Percentiles rank a stretch among this genome's conserved stretches.
Conservation (phyloP, 2,329 filamentous ascomycete genomes). For the Corinectria fuckeliana region DNA sequence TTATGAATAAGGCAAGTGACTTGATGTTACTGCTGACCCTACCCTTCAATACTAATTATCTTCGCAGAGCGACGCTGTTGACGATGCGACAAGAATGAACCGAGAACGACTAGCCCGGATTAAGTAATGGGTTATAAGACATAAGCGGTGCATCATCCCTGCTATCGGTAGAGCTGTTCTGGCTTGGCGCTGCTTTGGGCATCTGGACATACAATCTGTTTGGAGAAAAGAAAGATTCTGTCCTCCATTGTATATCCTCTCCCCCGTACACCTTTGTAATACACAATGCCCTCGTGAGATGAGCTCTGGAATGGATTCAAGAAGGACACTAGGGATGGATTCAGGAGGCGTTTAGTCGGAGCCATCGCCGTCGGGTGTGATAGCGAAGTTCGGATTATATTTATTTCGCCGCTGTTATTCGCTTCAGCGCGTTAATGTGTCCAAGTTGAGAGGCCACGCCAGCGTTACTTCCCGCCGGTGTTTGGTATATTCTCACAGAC, state of each 20-base stretch:
- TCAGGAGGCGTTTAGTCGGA: neutral
- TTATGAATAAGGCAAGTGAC: conserved; percentile 73
- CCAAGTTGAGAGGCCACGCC: neutral
- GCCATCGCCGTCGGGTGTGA: neutral
- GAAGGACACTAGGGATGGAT: neutral
- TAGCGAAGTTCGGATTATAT: neutral
- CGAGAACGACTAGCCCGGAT: conserved; percentile 73
- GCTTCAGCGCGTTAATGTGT: neutral
- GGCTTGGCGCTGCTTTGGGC: neutral
- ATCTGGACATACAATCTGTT: neutral
- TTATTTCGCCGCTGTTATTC: neutral
- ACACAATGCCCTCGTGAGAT: neutral
- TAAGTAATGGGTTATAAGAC: conserved; percentile 37
- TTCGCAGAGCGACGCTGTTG: conserved; percentile 77
- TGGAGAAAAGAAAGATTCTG: neutral
- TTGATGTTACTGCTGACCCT: neutral
- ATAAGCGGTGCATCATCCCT: neutral
- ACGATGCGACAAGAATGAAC: conserved; percentile 82
- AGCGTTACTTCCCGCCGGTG: neutral
- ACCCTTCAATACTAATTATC: conserved; percentile 38
- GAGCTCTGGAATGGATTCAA: neutral
- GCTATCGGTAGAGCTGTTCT: neutral
- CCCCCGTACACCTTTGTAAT: neutral
- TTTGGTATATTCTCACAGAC: neutral
- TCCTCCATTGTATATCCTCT: neutral